Evolutionary conservation across 192 early-diverging fungal species (phyloP).

Genomic region (Coemansia sp.): DNA sequence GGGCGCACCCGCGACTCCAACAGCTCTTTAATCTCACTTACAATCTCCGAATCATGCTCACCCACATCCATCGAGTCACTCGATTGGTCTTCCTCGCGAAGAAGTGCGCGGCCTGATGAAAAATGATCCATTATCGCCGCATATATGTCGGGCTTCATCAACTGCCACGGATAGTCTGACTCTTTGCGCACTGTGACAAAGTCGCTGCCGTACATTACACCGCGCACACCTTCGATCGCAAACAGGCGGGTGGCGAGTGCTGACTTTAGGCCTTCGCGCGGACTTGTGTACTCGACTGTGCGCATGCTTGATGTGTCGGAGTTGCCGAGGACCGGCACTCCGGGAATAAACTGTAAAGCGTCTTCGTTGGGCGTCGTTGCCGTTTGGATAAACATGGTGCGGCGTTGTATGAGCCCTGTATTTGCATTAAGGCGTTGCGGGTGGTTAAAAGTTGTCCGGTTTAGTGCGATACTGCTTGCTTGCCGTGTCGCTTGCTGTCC

Average conservation of each 20-base stretch:
- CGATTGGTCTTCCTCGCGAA: slow-evolving; percentile 52
- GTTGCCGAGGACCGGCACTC: slow-evolving; percentile 69
- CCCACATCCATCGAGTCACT: slow-evolving; percentile 41
- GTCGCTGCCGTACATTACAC: slow-evolving; percentile 89
- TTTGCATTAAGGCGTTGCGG: background rate
- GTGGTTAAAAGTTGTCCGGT: background rate
- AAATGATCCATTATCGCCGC: slow-evolving; percentile 93
- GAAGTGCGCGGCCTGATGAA: slow-evolving; percentile 78
- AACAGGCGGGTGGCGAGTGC: slow-evolving; percentile 91
- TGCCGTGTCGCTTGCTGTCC: background rate
- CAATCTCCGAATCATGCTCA: slow-evolving; percentile 82
- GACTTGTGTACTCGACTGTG: slow-evolving; percentile 80
- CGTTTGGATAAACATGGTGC: slow-evolving; percentile 84
- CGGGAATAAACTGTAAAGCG: slow-evolving; percentile 96
- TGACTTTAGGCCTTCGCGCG: slow-evolving; percentile 71
- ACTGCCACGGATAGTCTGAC: slow-evolving; percentile 84
- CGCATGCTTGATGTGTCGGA: slow-evolving; percentile 42
- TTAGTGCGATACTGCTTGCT: slow-evolving; percentile 9
- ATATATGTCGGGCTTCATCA: slow-evolving; percentile 98
- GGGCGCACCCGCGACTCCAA: slow-evolving; percentile 93
- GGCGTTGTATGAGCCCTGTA: slow-evolving; percentile 1
- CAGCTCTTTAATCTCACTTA: slow-evolving; percentile 98
- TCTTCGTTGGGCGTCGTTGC: slow-evolving; percentile 92
- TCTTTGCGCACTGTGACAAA: slow-evolving; percentile 96
- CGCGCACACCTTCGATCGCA: slow-evolving; percentile 85